Conservation (phyloP, 108 stramenopile genomes). For the Skeletonema marinoi region DNA sequence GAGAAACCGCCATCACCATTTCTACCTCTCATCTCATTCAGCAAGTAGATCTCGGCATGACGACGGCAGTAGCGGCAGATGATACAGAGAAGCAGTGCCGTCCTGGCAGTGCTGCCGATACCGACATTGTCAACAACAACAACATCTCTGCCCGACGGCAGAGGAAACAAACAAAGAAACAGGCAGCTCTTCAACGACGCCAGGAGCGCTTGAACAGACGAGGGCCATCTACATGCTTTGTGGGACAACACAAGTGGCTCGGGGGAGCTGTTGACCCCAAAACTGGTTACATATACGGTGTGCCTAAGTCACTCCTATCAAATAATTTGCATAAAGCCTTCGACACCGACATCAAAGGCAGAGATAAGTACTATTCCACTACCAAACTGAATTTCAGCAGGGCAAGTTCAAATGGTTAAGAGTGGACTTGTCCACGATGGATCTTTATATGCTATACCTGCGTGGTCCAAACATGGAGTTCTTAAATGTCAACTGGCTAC, state of each 20-base stretch:
- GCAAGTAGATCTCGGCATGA: too few relatives aligned
- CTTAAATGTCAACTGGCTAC: constrained; percentile 71
- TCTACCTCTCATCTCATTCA: too few relatives aligned
- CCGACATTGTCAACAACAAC: not conserved
- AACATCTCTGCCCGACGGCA: constrained; percentile 12
- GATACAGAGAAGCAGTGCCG: too few relatives aligned
- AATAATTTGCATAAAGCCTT: constrained; percentile 63
- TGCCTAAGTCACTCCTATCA: constrained; percentile 67
- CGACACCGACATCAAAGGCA: constrained; percentile 17
- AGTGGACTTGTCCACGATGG: constrained; percentile 72
- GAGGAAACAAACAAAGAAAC: constrained; percentile 31
- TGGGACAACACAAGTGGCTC: constrained; percentile 74
- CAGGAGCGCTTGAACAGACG: not conserved
- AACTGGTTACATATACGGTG: constrained; percentile 79
- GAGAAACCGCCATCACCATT: too few relatives aligned
- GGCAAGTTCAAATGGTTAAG: constrained; percentile 82
- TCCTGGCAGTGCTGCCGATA: not conserved
- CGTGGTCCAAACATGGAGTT: constrained; percentile 60
- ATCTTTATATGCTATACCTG: constrained; percentile 80
- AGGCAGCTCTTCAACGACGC: constrained; percentile 13
- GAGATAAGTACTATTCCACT: constrained; percentile 62
- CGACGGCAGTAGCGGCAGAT: too few relatives aligned
- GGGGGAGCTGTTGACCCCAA: constrained; percentile 75
- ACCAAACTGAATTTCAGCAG: constrained; percentile 43
- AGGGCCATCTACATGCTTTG: constrained; percentile 5